phyloP scores from a whole-genome alignment of 495 filamentous ascomycete species.

The Aspergillus baeticus region DNA sequence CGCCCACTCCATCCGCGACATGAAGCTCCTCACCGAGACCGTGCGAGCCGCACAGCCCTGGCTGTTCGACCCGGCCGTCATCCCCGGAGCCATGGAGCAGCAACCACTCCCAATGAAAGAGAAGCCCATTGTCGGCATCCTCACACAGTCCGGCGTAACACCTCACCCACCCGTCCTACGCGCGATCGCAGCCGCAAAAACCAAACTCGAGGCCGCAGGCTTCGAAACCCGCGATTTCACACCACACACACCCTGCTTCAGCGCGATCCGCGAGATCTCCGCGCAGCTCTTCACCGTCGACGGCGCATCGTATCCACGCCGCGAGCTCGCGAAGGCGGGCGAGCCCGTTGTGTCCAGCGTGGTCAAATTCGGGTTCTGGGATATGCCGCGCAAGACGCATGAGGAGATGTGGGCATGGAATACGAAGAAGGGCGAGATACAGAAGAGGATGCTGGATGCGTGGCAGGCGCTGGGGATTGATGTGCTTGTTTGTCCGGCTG shows the following conservation, averaged over 20 bases:
- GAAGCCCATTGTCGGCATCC: not conserved
- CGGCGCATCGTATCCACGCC: not conserved
- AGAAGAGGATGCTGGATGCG: conserved; percentile 1
- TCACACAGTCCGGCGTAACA: not conserved
- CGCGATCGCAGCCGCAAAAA: not conserved
- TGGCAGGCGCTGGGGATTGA: not conserved
- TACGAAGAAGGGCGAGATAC: not conserved
- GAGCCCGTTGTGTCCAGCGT: not conserved
- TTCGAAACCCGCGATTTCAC: not conserved
- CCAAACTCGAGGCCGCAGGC: not conserved
- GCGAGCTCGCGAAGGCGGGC: not conserved
- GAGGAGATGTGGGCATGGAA: conserved; percentile 2
- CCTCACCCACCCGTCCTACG: not conserved
- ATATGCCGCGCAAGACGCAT: not conserved
- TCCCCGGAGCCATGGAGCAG: not conserved
- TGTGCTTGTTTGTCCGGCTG: not conserved
- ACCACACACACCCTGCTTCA: not conserved
- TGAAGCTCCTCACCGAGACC: not conserved
- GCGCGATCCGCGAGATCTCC: not conserved
- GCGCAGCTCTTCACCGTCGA: not conserved
- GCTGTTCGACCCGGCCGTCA: not conserved
- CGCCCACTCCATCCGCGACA: not conserved
- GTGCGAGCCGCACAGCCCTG: not conserved
- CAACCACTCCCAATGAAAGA: not conserved
- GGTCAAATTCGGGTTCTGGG: not conserved